Percentiles rank a stretch among this genome's conserved stretches.
phyloP scores from a whole-genome alignment of 768 basidiomycete genomes.

The Termitomyces sp. region DNA sequence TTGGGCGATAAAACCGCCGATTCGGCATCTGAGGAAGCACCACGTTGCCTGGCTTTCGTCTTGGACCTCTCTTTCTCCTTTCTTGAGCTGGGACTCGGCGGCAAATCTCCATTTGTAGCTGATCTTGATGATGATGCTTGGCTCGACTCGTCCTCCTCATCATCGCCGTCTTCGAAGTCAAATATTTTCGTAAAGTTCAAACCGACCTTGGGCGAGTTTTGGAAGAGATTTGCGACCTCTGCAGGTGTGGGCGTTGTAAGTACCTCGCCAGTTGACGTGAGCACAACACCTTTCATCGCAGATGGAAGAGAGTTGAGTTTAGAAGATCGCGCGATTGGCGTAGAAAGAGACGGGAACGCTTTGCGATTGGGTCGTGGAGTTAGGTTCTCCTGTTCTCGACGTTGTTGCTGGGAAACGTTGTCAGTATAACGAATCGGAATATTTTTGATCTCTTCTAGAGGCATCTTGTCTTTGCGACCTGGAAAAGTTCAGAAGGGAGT shows the following conservation, averaged over 20 bases:
- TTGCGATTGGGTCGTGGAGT: conserved; percentile 19
- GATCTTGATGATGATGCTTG: conserved; percentile 14
- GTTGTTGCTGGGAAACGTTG: conserved; percentile 19
- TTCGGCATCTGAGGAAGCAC: conserved; percentile 14
- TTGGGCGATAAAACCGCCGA: conserved; percentile 16
- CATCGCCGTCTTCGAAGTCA: conserved; percentile 49
- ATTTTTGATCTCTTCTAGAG: conserved; percentile 75
- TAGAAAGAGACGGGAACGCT: conserved; percentile 35
- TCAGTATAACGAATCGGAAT: conserved; percentile 34
- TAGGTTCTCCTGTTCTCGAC: conserved; percentile 17
- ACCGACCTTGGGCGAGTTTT: conserved; percentile 62
- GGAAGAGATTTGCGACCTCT: conserved; percentile 62
- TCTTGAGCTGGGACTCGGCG: conserved; percentile 42
- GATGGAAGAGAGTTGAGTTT: conserved; percentile 33
- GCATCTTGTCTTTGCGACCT: conserved; percentile 49
- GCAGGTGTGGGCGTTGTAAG: conserved; percentile 66
- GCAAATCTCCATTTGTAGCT: conserved; percentile 27
- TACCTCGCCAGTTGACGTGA: conserved; percentile 72
- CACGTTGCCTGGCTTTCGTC: conserved; percentile 16
- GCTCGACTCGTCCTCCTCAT: conserved; percentile 22
- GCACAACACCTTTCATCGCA: conserved; percentile 73
- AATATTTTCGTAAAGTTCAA: conserved; percentile 78
- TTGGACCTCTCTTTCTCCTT: conserved; percentile 32
- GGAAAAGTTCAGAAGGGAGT: background rate
- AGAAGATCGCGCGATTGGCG: conserved; percentile 41